Conservation (phyloP, 2,329 filamentous ascomycete species). For the Simplicillium sp. region DNA sequence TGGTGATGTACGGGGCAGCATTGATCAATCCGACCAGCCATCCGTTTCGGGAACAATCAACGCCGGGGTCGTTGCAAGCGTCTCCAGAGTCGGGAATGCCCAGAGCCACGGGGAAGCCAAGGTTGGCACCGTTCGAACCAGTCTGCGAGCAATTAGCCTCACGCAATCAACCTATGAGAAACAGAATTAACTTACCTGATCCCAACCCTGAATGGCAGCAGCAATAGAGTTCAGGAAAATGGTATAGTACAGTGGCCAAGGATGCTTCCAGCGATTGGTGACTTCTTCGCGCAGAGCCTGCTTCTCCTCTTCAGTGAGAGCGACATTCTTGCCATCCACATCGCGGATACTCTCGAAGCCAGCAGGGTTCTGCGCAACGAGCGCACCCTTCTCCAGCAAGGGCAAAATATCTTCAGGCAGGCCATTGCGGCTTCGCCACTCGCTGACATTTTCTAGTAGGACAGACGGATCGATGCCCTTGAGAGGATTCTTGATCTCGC, state of each 20-base stretch:
- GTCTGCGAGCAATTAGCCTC: constrained; percentile 16
- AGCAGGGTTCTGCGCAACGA: constrained; percentile 27
- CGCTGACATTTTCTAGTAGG: constrained; percentile 43
- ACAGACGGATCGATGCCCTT: constrained; percentile 39
- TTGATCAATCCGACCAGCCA: constrained; percentile 57
- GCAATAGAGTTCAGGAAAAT: constrained; percentile 41
- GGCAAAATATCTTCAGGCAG: constrained; percentile 34
- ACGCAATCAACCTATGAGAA: not conserved
- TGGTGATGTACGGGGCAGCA: constrained; percentile 31
- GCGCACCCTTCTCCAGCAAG: constrained; percentile 18
- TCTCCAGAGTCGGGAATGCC: constrained; percentile 28
- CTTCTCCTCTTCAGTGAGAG: constrained; percentile 33
- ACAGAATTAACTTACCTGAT: constrained; percentile 20
- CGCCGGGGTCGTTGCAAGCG: constrained; percentile 21
- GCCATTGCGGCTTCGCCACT: constrained; percentile 39
- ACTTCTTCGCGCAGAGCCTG: constrained; percentile 29
- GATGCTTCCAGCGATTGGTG: constrained; percentile 39
- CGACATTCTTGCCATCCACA: too few relatives aligned
- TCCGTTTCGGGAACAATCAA: constrained; percentile 33
- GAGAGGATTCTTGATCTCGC: constrained; percentile 35
- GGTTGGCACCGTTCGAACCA: constrained; percentile 37
- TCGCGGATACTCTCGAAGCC: constrained; percentile 33
- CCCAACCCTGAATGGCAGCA: constrained; percentile 41
- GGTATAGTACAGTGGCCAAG: constrained; percentile 37
- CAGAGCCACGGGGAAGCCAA: constrained; percentile 33